These are phyloP conservation scores for Tylopilus sp. DNA, from an alignment of 768 basidiomycete species.

Conservation along the genomic window DNA sequence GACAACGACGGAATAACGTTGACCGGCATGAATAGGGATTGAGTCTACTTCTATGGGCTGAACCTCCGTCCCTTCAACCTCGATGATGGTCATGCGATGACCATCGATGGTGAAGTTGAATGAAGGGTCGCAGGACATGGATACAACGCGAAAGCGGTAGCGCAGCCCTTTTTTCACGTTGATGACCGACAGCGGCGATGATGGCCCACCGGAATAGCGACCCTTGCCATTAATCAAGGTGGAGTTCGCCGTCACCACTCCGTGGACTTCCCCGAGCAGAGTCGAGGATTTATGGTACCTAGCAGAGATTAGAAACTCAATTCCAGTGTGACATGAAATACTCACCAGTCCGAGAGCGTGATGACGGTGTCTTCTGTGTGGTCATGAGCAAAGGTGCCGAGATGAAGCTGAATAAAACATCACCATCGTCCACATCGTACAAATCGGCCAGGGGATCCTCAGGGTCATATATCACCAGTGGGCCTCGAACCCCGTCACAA, in stretches of 20 bases:
- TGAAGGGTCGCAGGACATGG: background rate
- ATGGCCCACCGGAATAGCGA: slow-evolving; percentile 1
- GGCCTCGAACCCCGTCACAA: slow-evolving; percentile 24
- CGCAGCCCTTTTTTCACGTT: background rate
- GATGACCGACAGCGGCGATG: background rate
- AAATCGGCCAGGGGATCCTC: slow-evolving; percentile 34
- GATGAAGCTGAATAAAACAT: background rate
- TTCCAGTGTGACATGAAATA: background rate
- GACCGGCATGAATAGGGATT: background rate
- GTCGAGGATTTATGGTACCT: background rate
- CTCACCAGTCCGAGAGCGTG: slow-evolving; percentile 7
- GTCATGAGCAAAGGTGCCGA: background rate
- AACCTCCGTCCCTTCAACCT: background rate
- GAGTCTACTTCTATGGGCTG: slow-evolving; percentile 1
- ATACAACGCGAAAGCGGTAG: slow-evolving; percentile 3
- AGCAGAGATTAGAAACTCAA: background rate
- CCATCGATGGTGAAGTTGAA: slow-evolving; percentile 7
- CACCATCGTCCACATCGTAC: slow-evolving; percentile 44
- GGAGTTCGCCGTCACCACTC: background rate
- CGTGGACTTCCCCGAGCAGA: background rate
- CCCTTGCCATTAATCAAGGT: slow-evolving; percentile 2
- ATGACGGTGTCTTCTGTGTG: slow-evolving; percentile 35
- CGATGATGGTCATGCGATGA: slow-evolving; percentile 7
- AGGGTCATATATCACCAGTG: slow-evolving; percentile 6
- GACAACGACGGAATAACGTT: slow-evolving; percentile 4